Percentiles rank a stretch among this genome's conserved stretches.
These are phyloP conservation scores for Chytriomyces sp. DNA, from an alignment of 192 early-diverging fungal genomes.

Conservation along the genomic window DNA sequence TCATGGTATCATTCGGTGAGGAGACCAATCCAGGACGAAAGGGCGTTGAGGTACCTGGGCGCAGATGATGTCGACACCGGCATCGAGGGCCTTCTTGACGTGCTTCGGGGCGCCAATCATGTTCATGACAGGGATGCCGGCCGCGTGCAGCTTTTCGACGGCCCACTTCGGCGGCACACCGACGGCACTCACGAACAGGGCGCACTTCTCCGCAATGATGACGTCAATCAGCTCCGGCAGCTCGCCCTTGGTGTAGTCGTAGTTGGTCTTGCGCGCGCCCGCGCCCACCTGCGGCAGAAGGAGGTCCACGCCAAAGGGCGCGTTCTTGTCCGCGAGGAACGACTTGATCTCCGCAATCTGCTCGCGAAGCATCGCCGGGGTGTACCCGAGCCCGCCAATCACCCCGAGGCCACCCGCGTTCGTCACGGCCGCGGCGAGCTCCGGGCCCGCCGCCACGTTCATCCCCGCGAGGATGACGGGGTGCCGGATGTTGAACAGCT, in stretches of 20 bases:
- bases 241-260: conserved; percentile 53
- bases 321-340: conserved; percentile 34
- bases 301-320: conserved; percentile 50
- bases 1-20: too few species aligned
- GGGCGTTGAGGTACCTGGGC: too few species aligned
- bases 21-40: too few species aligned
- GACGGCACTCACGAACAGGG: conserved; percentile 51
- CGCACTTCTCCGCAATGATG: conserved; percentile 41
- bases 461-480: conserved; percentile 43
- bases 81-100: conserved; percentile 43
- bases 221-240: conserved; percentile 53
- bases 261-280: conserved; percentile 51
- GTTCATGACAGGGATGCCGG: conserved; percentile 51
- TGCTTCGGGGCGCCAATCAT: conserved; percentile 55
- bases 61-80: conserved; percentile 51
- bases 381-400: conserved; percentile 41
- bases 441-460: conserved; percentile 44
- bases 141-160: conserved; percentile 51
- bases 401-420: conserved; percentile 53
- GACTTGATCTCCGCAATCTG: conserved; percentile 24
- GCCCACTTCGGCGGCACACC: conserved; percentile 52
- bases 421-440: conserved; percentile 45
- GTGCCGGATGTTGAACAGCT: conserved; percentile 47
- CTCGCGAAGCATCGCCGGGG: conserved; percentile 38
- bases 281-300: conserved; percentile 52